Evolutionary conservation across 2,329 filamentous ascomycete species (phyloP).

Genomic region (Aspergillus pseudonomiae): DNA sequence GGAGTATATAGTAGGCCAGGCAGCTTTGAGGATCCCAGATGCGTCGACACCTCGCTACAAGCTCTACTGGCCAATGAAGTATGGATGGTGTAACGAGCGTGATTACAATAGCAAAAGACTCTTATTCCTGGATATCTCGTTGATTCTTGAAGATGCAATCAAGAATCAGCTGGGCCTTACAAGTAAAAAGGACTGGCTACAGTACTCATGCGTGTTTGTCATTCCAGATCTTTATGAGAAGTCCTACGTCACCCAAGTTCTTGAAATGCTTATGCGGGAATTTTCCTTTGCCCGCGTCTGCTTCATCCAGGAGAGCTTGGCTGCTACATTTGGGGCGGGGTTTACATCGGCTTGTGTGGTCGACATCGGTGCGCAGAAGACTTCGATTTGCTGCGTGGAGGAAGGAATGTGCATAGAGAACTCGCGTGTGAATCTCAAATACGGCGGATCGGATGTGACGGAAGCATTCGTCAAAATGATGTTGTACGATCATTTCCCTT

Average conservation of each 20-base stretch:
- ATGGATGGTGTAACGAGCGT: conserved; percentile 86
- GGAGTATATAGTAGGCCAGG: conserved; percentile 77
- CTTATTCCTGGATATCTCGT: conserved; percentile 83
- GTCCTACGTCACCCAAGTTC: conserved; percentile 79
- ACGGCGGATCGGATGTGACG: conserved; percentile 88
- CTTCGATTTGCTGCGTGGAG: conserved; percentile 93
- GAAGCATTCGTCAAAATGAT: conserved; percentile 98
- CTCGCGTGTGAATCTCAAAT: conserved; percentile 93
- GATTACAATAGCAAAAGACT: conserved; percentile 81
- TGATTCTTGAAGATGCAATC: conserved; percentile 83
- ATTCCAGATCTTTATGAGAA: conserved; percentile 98
- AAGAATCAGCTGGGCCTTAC: conserved; percentile 79
- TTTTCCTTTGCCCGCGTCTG: conserved; percentile 88
- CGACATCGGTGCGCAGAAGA: conserved; percentile 96
- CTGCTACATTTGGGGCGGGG: conserved; percentile 91
- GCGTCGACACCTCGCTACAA: conserved; percentile 87
- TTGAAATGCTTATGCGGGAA: conserved; percentile 84
- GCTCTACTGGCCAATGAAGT: conserved; percentile 85
- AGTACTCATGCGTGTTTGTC: conserved; percentile 95
- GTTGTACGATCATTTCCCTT: conserved; percentile 94
- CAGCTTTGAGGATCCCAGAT: conserved; percentile 85
- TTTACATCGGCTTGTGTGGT: conserved; percentile 94
- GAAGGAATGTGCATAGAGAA: conserved; percentile 95
- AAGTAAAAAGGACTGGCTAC: conserved; percentile 77
- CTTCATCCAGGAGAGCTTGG: conserved; percentile 95